phyloP scores from a whole-genome alignment of 352 stramenopile genomes.

The Phytophthora multivora region DNA sequence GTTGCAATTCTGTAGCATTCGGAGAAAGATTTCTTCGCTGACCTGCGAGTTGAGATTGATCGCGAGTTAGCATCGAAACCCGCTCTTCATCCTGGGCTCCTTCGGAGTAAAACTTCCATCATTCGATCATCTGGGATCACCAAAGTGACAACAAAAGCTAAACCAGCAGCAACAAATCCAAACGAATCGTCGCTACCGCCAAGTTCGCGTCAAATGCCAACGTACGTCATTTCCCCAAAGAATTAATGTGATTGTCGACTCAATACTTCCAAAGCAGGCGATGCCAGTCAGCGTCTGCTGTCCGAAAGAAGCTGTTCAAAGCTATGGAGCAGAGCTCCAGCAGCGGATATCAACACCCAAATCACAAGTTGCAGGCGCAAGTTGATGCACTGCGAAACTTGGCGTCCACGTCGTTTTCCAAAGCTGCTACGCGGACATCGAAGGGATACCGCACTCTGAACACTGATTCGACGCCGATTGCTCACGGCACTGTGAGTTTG shows the following conservation, averaged over 20 bases:
- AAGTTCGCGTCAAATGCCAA: constrained; percentile 28
- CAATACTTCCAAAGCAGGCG: constrained; percentile 33
- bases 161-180: neutral
- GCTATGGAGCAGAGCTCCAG: constrained; percentile 57
- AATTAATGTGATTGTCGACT: neutral
- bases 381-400: constrained; percentile 46
- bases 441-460: constrained; percentile 11
- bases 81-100: constrained; percentile 8
- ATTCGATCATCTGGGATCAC: constrained; percentile 13
- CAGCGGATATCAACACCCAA: constrained; percentile 31
- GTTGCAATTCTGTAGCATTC: constrained; percentile 7
- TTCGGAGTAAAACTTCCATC: constrained; percentile 29
- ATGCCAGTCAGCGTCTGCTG: constrained; percentile 67
- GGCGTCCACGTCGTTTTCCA: constrained; percentile 11
- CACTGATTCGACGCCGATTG: constrained; percentile 11
- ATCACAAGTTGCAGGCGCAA: constrained; percentile 39
- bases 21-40: constrained; percentile 27
- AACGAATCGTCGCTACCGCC: constrained; percentile 25
- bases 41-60: constrained; percentile 32
- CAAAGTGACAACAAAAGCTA: constrained; percentile 13
- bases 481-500: constrained; percentile 3
- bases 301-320: constrained; percentile 68
- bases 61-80: constrained; percentile 21
- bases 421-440: constrained; percentile 2
- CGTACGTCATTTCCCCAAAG: constrained; percentile 13